Evolutionary conservation across 768 basidiomycete species (phyloP), one percentile per base, ranked within the genome.

Genomic region (Pleurotus platypus): DNA sequence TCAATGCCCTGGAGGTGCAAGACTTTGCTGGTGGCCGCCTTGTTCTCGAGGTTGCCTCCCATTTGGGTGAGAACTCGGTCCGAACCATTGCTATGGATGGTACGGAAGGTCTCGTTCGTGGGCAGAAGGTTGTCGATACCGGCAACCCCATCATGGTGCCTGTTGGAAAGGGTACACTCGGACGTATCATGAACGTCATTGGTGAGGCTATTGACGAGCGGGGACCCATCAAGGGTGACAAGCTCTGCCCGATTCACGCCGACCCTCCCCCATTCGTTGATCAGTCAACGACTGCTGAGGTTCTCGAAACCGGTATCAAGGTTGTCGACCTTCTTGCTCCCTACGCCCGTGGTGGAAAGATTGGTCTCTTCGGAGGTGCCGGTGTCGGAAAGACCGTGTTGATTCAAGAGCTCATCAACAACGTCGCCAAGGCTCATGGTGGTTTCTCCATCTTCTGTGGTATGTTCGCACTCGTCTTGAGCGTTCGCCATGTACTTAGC

Each of bases 51-150:
- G 97, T 99, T 68, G 92, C 97, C 62, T 93, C 94, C 60, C 97
- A 99, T 73, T 81, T 99, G 57, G 97, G 97, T 73, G 97, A 98
- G 81, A 98, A 98, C 84, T 91, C 94, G 22, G 94, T 97, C 73
- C 92, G 97, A 68, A 96, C 93, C 75, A 99, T 99, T 84, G 97
- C 97, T 68, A 99, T 99, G 97, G 97, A 98, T 71, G 95, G 96
- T 88, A 99, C 97, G 54, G 97, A 97, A 77, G 97, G 97, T 91
- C 92, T 99, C 69, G 95, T 99, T 63, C 94, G 97, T 77, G 97
- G 97, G 49, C 91, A 95, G 74, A 94, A 87, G 79, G 97, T 98
- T 69, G 69, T 97, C 68, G 97, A 98, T 77, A 97, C 96, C 39
- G 97, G 97, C 71, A 80, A 88, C 50, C 97, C 97, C 74, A 99